Evolutionary conservation across 2,329 filamentous ascomycete species (phyloP), one percentile per base, ranked within the genome.

Genomic region (Lecanicillium sp.): DNA sequence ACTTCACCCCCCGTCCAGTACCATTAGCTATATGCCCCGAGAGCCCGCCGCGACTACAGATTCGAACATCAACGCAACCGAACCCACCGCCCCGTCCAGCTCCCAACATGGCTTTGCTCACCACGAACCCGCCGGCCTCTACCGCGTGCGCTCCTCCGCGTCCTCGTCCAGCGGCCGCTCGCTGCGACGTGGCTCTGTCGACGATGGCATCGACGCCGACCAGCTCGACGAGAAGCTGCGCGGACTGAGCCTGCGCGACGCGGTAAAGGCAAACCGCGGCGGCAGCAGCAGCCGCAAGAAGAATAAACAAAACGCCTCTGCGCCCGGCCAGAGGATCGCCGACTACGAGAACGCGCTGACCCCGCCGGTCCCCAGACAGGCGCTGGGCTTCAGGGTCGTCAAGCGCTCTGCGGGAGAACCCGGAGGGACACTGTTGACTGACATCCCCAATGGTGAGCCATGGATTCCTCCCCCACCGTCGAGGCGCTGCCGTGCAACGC

Each of bases 361-460:
- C 14, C 70, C 70, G 14, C 67, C 63, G 21, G 67, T 69, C 12
- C 67, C 71, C 3, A 71, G 67, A 58, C 73, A 75, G 52, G 65
- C 70, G 24, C 60, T 74, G 49, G 76, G 70, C 44, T 82, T 83
- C 63, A 77, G 74, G 60, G 72, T 82, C 50, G 65, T 73, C 48
- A 78, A 74, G 63, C 71, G 72, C 52, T 58, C 65, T 36, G 67
- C 66, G 48, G 54, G 65, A 37, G 59, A 58, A 12, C 66, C 62
- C 10, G 62, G 63, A 37, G 67, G 73, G 36, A 60, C 67, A 14
- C 71, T 72, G 52, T 66, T 81, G 35, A 60, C 65, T 30, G 71
- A 80, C 54, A 83, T 95, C 54, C 90, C 91, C 6, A 95, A 95
- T 72, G 90, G 90, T 95, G 70, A 58, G 76, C 61, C 24, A n/a